Conservation (phyloP, 2,329 filamentous ascomycete genomes). For the Acrodontium crateriforme region DNA sequence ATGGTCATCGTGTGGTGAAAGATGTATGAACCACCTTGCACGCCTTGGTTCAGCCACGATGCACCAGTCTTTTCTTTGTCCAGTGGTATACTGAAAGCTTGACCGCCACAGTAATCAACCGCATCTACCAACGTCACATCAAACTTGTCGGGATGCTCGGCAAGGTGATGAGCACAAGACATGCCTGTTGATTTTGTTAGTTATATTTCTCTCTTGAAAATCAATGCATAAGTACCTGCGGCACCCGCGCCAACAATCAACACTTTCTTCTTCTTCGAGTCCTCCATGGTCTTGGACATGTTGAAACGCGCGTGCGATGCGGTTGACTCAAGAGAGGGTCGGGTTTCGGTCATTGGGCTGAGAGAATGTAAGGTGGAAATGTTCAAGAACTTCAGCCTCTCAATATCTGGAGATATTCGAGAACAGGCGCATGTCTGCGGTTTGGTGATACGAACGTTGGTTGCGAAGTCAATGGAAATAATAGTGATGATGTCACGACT, state of each 20-base stretch:
- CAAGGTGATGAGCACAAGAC: slow-evolving; percentile 51
- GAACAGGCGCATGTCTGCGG: no score
- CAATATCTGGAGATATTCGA: no score
- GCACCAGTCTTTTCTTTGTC: slow-evolving; percentile 44
- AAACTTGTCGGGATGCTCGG: slow-evolving; percentile 51
- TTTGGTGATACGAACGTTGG: no score
- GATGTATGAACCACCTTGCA: slow-evolving; percentile 51
- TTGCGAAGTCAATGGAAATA: no score
- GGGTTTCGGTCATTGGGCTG: slow-evolving; percentile 13
- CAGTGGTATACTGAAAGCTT: slow-evolving; percentile 44
- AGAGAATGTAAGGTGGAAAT: not conserved
- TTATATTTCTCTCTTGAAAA: no score
- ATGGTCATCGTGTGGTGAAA: slow-evolving; percentile 56
- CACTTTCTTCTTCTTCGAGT: slow-evolving; percentile 35
- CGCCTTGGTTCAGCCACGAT: slow-evolving; percentile 47
- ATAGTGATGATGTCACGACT: no score
- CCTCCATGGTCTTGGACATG: slow-evolving; percentile 22
- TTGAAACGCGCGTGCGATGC: slow-evolving; percentile 23
- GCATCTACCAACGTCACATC: slow-evolving; percentile 50
- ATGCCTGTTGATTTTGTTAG: no score
- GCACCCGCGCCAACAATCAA: slow-evolving; percentile 50
- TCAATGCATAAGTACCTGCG: no score
- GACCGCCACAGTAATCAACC: slow-evolving; percentile 44
- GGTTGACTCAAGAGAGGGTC: slow-evolving; percentile 14
- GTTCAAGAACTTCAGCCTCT: no score